Conservation (phyloP, 1,284 basidiomycete genomes). For the Quambalaria eucalypti region DNA sequence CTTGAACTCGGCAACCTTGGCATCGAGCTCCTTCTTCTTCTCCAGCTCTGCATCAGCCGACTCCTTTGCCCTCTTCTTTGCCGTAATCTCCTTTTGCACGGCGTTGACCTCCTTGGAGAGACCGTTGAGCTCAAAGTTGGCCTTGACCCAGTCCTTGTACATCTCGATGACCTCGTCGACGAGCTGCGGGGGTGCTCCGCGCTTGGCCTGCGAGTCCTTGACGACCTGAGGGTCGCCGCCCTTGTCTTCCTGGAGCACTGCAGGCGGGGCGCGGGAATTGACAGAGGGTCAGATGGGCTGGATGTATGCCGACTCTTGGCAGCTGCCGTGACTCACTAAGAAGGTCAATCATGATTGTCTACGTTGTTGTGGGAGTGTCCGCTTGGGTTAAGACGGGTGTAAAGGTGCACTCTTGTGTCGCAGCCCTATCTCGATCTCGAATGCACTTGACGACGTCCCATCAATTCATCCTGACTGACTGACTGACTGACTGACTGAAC, state of each 20-base stretch:
- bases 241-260: conserved; percentile 45
- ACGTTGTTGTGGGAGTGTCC: no score
- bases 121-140: conserved; percentile 73
- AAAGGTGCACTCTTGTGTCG: no score
- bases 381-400: no score
- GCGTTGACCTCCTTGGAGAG: conserved; percentile 76
- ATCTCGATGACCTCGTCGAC: conserved; percentile 81
- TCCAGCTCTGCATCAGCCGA: conserved; percentile 75
- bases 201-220: conserved; percentile 81
- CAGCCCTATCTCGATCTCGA: no score
- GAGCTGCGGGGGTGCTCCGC: conserved; percentile 75
- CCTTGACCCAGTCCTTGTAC: conserved; percentile 82
- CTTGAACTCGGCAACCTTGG: conserved; percentile 66
- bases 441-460: no score
- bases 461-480: no score
- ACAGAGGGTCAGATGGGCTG: no score
- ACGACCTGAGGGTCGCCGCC: conserved; percentile 92
- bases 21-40: conserved; percentile 67
- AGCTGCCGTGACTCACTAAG: background rate
- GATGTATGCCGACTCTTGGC: no score
- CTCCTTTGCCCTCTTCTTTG: conserved; percentile 90
- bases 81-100: conserved; percentile 83
- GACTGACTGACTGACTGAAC: no score
- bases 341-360: background rate
- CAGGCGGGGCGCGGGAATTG: background rate